A percentile compares a stretch with the other conserved stretches of the same genome.
phyloP scores from a whole-genome alignment of 75 land plant species.

The Selaginella tamariscina region DNA sequence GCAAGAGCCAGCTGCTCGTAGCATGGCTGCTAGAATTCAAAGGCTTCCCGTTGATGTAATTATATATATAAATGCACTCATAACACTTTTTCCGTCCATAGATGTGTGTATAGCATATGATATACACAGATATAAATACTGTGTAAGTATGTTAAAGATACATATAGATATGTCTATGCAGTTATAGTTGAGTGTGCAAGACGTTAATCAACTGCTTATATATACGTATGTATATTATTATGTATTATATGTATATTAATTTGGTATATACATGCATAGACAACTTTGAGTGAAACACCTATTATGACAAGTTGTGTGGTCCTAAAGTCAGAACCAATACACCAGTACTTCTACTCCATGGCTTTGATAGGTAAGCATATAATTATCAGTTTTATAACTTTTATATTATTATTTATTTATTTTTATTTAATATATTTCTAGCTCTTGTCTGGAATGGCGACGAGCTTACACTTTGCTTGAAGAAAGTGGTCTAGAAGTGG shows the following conservation, averaged over 20 bases:
- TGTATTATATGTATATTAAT: too few relatives aligned
- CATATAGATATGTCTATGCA: too few relatives aligned
- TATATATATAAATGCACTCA: not conserved
- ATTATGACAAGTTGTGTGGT: slow-evolving; percentile 89
- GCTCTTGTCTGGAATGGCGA: slow-evolving; percentile 96
- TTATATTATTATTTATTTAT: too few relatives aligned
- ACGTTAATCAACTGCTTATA: too few relatives aligned
- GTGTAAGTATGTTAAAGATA: too few relatives aligned
- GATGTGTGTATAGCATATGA: too few relatives aligned
- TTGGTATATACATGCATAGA: slow-evolving; percentile 35
- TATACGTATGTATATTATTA: too few relatives aligned
- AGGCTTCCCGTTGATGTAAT: slow-evolving; percentile 61
- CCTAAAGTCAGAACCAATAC: slow-evolving; percentile 26
- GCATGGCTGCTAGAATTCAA: slow-evolving; percentile 48
- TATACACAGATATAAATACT: too few relatives aligned
- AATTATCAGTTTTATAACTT: too few relatives aligned
- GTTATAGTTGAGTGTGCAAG: too few relatives aligned
- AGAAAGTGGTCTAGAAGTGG: slow-evolving; percentile 69
- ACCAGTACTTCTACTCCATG: slow-evolving; percentile 86
- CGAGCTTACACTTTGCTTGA: slow-evolving; percentile 71
- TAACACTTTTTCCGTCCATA: too few relatives aligned
- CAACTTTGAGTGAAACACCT: slow-evolving; percentile 27
- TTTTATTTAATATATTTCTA: too few relatives aligned
- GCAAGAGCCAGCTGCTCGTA: slow-evolving; percentile 44
- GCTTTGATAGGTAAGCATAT: slow-evolving; percentile 75